Base-by-base conservation (phyloP, 768 basidiomycete species). In the Agaricus subrufescens region DNA sequence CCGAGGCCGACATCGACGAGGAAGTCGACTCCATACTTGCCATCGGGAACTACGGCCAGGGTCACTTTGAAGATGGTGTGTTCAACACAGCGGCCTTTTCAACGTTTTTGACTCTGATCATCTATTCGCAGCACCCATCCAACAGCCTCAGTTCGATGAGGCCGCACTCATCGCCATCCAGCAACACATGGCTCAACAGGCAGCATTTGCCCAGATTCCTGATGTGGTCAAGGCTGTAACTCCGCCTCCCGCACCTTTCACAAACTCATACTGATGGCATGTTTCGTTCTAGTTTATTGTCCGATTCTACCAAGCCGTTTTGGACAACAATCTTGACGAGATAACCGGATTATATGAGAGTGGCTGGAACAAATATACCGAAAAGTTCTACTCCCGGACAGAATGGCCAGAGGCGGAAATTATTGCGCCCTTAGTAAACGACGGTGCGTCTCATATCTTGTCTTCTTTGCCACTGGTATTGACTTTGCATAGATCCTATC, bases 361-460 rank as follows among this genome's bases (percentile, higher is more conserved):
- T 50, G 94, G 94, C 4, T 99, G 95, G 95, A 96, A 94, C 72
- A 87, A 90, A 60, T 85, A 95, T 67, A 97, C 96, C 0, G 92
- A 97, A 76, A 94, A 95, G 75, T 94, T 89, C 75, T 99, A 97
- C 65, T 71, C 92, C 5, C 91, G 89, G 69, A 86, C 85, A 2
- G 96, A 99, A 69, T 98, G 96, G 96, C 96, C 96, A 0, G 94
- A 98, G 68, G 94, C 94, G 5, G 96, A 99, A 74, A 74, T 93
- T 58, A 93, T 99, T 65, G 89, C 94, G 4, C 94, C 94, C 4
- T 77, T 99, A 60, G 94, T 98, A 54, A 88, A 94, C 66, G 92
- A 97, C 69, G 93, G 91, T 91, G 52, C 58, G 85, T 67, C 34
- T 39, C 42, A 31, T 30, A 26, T 37, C 19, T 39, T 39, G 30